Base-by-base conservation (phyloP, 345 rosid genomes). In the Linum lewisii region DNA sequence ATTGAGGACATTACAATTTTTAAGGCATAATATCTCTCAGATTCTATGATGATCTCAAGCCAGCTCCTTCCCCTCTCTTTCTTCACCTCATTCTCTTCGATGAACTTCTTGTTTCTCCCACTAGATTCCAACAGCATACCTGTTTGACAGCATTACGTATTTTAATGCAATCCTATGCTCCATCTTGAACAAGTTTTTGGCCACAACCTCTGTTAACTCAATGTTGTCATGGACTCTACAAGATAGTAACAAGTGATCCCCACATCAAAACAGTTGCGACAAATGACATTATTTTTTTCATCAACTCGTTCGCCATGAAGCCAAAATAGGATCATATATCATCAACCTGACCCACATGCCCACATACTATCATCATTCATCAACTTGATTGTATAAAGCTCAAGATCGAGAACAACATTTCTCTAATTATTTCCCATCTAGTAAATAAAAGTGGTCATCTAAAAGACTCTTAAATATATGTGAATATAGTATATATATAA, bases 121-220 rank as follows among this genome's bases (percentile, higher is more conserved):
- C 55, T 69, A 74, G 37, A 63, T 72, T 59, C 74, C 72, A 0
- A 79, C 82, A 0, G 92, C 94, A 70, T 87, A 85, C 26, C 71
- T 64, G 59, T 87, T 82, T 10, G 92, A 80, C 34, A 90, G 68
- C 65, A 85, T 58, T 36, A 87, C 75, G 67, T 85, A 82, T 76
- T 82, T 90, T 70, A 92, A 95, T 0, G 88, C 90, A 53, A 84
- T 90, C 42, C 78, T 77, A 26, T 96, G 90, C 66, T 90, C 95
- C 66, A 79, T 56, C 60, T 75, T 77, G 37, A 87, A 85, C 62
- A 90, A 73, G 51, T 77, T 79, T 58, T 77, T 72, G 23, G 93
- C 87, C 8, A 93, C 83, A 61, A 85, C 66, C 74, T 84, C 87
- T 21, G 89, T 95, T 37, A 85, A 63, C 50, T 80, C 81, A 29